phyloP scores from a whole-genome alignment of 345 rosid species.

The Eutrema yunnanense region DNA sequence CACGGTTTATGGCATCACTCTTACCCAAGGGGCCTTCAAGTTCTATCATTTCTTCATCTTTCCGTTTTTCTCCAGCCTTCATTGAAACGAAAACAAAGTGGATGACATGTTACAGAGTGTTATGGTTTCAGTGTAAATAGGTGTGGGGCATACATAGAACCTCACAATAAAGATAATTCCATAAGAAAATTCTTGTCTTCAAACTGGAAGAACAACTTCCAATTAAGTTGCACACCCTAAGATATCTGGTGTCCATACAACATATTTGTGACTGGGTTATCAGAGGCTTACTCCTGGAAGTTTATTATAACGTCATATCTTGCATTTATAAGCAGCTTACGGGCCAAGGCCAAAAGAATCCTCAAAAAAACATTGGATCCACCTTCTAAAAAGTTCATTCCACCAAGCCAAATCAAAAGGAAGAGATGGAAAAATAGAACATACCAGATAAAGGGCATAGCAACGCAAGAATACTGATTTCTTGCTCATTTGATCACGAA shows the following conservation, averaged over 20 bases:
- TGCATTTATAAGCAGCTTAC: not conserved
- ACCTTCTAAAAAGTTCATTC: not conserved
- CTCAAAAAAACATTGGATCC: not conserved
- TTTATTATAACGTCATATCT: not conserved
- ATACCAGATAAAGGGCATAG: constrained; percentile 90
- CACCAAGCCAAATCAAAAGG: constrained; percentile 5
- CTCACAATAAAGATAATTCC: not conserved
- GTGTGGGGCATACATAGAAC: not conserved
- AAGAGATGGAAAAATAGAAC: constrained; percentile 12
- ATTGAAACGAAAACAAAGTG: not conserved
- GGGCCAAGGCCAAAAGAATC: not conserved
- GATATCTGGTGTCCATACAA: not conserved
- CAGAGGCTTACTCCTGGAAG: not conserved
- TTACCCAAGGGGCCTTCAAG: constrained; percentile 85
- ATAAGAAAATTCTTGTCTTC: not conserved
- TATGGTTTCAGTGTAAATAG: not conserved
- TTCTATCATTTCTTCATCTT: constrained; percentile 93
- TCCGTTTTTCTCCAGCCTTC: constrained; percentile 96
- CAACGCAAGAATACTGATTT: constrained; percentile 79
- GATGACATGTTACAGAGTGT: not conserved
- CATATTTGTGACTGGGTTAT: not conserved
- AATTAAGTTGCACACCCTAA: not conserved
- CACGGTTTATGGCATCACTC: constrained; percentile 68
- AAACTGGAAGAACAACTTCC: not conserved
- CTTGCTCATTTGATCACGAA: constrained; percentile 71